phyloP scores from a whole-genome alignment of 768 basidiomycete species.

The Paxillus rubicundulus region DNA sequence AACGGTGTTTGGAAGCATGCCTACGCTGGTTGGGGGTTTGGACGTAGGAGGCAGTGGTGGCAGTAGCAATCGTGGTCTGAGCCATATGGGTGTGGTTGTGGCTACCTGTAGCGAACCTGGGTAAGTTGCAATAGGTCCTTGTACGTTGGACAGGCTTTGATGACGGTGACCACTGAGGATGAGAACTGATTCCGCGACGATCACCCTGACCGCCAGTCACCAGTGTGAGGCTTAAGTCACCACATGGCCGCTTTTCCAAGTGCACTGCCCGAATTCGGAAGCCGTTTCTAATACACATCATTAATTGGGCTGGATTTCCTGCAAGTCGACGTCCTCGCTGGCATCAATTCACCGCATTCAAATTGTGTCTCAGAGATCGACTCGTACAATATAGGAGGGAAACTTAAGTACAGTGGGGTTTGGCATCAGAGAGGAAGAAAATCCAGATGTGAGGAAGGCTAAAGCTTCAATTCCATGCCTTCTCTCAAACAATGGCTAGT shows the following conservation, averaged over 20 bases:
- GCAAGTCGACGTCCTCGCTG: too few species aligned
- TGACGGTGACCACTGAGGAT: conserved; percentile 10
- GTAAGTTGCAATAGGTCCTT: conserved; percentile 4
- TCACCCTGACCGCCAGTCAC: conserved; percentile 13
- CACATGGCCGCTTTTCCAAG: conserved; percentile 13
- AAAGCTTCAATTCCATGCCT: not conserved
- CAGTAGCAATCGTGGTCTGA: conserved; percentile 25
- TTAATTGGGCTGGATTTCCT: too few species aligned
- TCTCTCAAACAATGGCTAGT: too few species aligned
- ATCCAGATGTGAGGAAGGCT: not conserved
- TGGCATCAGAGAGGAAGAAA: too few species aligned
- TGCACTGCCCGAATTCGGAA: conserved; percentile 29
- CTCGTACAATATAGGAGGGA: too few species aligned
- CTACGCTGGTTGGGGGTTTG: conserved; percentile 37
- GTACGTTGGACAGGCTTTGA: conserved; percentile 5
- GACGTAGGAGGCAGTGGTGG: conserved; percentile 19
- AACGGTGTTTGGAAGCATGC: conserved; percentile 53
- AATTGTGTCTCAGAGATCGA: too few species aligned
- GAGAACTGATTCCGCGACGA: conserved; percentile 28
- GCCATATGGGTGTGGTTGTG: conserved; percentile 20
- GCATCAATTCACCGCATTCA: too few species aligned
- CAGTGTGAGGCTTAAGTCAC: conserved; percentile 18
- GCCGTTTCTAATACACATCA: not conserved
- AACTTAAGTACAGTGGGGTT: too few species aligned
- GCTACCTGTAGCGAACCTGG: not conserved